Conservation (phyloP, 2,329 filamentous ascomycete genomes). For the Neopestalotiopsis sp. region DNA sequence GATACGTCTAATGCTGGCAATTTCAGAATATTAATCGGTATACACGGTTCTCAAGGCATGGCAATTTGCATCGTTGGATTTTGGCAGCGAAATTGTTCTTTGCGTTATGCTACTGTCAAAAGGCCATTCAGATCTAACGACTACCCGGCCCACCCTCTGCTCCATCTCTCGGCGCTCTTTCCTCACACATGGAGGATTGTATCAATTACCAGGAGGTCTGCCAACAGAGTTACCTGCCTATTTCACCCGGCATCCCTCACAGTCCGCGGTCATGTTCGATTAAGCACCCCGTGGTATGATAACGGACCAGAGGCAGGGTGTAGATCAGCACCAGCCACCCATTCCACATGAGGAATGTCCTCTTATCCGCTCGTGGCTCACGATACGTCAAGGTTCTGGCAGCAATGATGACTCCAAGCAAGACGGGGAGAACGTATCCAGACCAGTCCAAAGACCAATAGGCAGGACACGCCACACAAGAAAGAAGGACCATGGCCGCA, state of each 20-base stretch:
- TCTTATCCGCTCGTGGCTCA: background rate
- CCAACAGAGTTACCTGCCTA: too few relatives aligned
- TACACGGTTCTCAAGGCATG: too few relatives aligned
- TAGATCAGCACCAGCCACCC: background rate
- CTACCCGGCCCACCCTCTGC: too few relatives aligned
- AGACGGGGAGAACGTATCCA: background rate
- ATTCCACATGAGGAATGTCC: background rate
- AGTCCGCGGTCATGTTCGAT: background rate
- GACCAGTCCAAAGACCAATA: background rate
- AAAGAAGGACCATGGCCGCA: background rate
- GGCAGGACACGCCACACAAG: background rate
- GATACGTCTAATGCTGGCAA: too few relatives aligned
- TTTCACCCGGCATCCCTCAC: background rate
- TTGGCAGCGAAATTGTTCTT: too few relatives aligned
- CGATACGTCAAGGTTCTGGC: background rate
- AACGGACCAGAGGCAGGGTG: background rate
- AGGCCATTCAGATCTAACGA: too few relatives aligned
- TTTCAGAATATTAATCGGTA: too few relatives aligned
- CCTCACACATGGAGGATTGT: too few relatives aligned
- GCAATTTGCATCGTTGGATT: too few relatives aligned
- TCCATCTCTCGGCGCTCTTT: too few relatives aligned
- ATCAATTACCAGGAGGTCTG: too few relatives aligned
- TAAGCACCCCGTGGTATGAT: background rate
- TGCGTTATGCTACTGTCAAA: too few relatives aligned
- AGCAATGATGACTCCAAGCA: background rate